Percentiles rank a stretch among this genome's conserved stretches.
Conservation (phyloP, 1,139 yeast species). For the Magnusiomyces ingens region DNA sequence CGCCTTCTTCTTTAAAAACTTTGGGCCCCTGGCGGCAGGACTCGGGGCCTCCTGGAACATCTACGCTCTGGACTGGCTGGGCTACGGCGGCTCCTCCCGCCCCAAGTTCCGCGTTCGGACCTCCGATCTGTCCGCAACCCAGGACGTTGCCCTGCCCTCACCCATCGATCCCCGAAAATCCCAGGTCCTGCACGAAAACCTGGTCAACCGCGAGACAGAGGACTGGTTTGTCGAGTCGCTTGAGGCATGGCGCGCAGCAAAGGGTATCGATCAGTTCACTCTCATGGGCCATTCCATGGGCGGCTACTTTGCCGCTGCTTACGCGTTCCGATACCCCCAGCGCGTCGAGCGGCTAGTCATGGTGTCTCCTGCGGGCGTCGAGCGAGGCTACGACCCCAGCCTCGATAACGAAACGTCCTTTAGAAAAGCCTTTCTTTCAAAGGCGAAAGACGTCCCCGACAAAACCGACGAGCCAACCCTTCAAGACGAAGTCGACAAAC, state of each 20-base stretch:
- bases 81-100: slow-evolving; percentile 72
- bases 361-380: slow-evolving; percentile 79
- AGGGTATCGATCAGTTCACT: slow-evolving; percentile 45
- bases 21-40: slow-evolving; percentile 40
- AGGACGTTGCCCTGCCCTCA: slow-evolving; percentile 17
- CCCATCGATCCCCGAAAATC: not conserved
- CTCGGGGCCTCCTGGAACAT: slow-evolving; percentile 30
- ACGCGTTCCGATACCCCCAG: slow-evolving; percentile 64
- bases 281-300: slow-evolving; percentile 87
- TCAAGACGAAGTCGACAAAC: not conserved
- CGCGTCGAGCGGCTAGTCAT: slow-evolving; percentile 54
- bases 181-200: slow-evolving; percentile 31
- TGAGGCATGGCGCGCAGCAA: slow-evolving; percentile 62
- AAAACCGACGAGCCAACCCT: slow-evolving; percentile 10
- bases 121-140: slow-evolving; percentile 24
- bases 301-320: slow-evolving; percentile 72
- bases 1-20: slow-evolving; percentile 72
- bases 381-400: slow-evolving; percentile 25
- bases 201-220: slow-evolving; percentile 49
- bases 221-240: slow-evolving; percentile 67
- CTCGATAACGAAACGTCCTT: slow-evolving; percentile 13
- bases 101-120: slow-evolving; percentile 39
- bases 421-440: slow-evolving; percentile 17
- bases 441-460: slow-evolving; percentile 18
- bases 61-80: slow-evolving; percentile 68